phyloP scores from a whole-genome alignment of 1,284 basidiomycete species.

The Quambalaria eucalypti region DNA sequence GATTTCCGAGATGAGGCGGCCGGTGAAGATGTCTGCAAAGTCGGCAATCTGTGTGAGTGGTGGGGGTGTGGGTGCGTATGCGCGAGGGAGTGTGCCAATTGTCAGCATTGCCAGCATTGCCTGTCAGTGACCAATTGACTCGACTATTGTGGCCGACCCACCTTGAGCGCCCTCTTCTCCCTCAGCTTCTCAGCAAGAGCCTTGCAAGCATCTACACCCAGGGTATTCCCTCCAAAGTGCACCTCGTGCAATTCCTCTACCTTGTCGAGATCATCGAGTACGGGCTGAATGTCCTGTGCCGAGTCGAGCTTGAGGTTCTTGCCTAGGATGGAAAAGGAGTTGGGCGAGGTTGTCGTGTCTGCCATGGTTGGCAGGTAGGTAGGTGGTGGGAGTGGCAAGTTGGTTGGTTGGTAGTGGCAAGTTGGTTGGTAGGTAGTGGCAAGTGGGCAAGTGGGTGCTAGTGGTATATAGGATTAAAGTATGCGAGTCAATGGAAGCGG shows the following conservation, averaged over 20 bases:
- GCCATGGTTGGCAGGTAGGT: too few relatives aligned
- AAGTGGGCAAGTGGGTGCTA: too few relatives aligned
- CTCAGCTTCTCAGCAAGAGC: slow-evolving; percentile 73
- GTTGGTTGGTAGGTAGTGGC: too few relatives aligned
- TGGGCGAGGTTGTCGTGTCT: slow-evolving; percentile 7
- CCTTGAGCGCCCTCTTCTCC: slow-evolving; percentile 65
- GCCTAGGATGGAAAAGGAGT: slow-evolving; percentile 27
- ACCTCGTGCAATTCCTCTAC: slow-evolving; percentile 67
- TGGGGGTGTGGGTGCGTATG: background rate
- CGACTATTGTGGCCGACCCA: slow-evolving; percentile 43
- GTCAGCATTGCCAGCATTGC: background rate
- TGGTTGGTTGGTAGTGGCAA: too few relatives aligned
- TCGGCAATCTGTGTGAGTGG: slow-evolving; percentile 67
- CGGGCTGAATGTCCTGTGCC: slow-evolving; percentile 67
- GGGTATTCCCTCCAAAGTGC: slow-evolving; percentile 88
- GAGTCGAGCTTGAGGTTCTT: slow-evolving; percentile 69
- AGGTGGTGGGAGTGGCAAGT: too few relatives aligned
- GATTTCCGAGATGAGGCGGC: slow-evolving; percentile 89
- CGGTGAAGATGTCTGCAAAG: slow-evolving; percentile 96
- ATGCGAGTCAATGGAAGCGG: too few relatives aligned
- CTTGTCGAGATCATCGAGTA: slow-evolving; percentile 54
- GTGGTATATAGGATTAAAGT: too few relatives aligned
- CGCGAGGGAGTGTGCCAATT: background rate
- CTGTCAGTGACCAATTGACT: background rate
- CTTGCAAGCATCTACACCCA: slow-evolving; percentile 81